A percentile compares a stretch with the other conserved stretches of the same genome.
Conservation (phyloP, 1,284 basidiomycete species). For the Ganoderma leucocontextum region DNA sequence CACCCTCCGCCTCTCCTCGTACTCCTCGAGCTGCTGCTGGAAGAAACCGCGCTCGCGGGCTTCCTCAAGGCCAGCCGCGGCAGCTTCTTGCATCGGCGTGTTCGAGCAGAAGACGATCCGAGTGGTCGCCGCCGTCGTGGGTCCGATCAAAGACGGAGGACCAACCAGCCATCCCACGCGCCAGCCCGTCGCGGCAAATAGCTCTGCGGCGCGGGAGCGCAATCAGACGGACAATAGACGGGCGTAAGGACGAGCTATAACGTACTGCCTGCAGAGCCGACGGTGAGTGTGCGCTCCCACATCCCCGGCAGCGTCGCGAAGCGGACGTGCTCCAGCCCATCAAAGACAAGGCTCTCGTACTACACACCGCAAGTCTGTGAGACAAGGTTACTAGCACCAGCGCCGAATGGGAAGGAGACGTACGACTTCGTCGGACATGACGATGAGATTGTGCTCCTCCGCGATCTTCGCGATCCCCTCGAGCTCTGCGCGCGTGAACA, state of each 20-base stretch:
- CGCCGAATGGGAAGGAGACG: slow-evolving; percentile 38
- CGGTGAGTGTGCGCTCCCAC: slow-evolving; percentile 93
- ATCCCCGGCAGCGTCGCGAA: slow-evolving; percentile 94
- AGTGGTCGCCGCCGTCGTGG: slow-evolving; percentile 90
- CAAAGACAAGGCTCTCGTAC: slow-evolving; percentile 95
- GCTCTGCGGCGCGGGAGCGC: slow-evolving; percentile 58
- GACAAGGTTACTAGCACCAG: not conserved
- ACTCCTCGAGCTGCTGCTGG: slow-evolving; percentile 79
- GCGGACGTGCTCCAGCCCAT: slow-evolving; percentile 86
- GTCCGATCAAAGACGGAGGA: slow-evolving; percentile 81
- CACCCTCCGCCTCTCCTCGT: slow-evolving; percentile 81
- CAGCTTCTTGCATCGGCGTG: slow-evolving; percentile 91
- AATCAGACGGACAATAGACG: not conserved
- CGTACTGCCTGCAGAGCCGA: slow-evolving; percentile 81
- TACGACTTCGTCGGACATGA: slow-evolving; percentile 96
- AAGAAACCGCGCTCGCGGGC: slow-evolving; percentile 83
- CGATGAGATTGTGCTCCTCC: slow-evolving; percentile 90
- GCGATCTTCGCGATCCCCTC: slow-evolving; percentile 87
- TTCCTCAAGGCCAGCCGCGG: slow-evolving; percentile 85
- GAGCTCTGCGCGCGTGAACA: slow-evolving; percentile 87
- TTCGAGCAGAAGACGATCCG: slow-evolving; percentile 96
- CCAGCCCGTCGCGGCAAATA: slow-evolving; percentile 98
- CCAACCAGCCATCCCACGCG: slow-evolving; percentile 96
- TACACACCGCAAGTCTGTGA: slow-evolving; percentile 38
- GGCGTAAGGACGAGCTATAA: slow-evolving; percentile 16